Conservation (phyloP, 768 basidiomycete genomes). For the Clitopilus passeckerianus region DNA sequence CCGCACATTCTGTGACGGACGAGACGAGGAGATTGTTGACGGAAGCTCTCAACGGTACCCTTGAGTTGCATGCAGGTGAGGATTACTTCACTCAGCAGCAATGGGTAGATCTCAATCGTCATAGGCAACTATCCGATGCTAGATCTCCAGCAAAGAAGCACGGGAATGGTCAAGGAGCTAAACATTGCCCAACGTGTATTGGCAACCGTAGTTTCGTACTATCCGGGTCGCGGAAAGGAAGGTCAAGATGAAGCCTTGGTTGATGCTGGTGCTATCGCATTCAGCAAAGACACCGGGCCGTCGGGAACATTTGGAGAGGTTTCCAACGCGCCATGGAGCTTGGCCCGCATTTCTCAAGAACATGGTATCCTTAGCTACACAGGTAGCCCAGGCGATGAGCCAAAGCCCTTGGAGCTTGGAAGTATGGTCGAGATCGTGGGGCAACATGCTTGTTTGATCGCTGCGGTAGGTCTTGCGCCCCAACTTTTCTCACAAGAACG, state of each 20-base stretch:
- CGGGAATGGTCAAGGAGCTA: constrained; percentile 50
- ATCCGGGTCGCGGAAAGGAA: constrained; percentile 58
- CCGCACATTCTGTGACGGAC: constrained; percentile 71
- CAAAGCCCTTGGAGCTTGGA: constrained; percentile 42
- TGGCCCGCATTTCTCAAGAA: constrained; percentile 71
- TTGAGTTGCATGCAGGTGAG: constrained; percentile 77
- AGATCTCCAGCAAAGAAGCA: constrained; percentile 82
- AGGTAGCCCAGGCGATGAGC: constrained; percentile 15
- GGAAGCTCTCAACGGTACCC: constrained; percentile 45
- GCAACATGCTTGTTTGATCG: constrained; percentile 82
- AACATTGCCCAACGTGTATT: constrained; percentile 65
- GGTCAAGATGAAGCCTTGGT: constrained; percentile 71
- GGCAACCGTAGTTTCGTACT: constrained; percentile 74
- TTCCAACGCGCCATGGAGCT: constrained; percentile 56
- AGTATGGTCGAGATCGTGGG: constrained; percentile 69
- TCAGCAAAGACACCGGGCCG: constrained; percentile 83
- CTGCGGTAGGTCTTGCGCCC: constrained; percentile 41
- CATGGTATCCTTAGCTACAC: constrained; percentile 63
- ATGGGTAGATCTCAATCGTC: background rate
- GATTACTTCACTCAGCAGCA: background rate
- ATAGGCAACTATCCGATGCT: constrained; percentile 77
- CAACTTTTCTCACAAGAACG: background rate
- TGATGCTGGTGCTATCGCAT: constrained; percentile 81
- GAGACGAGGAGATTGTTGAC: constrained; percentile 40
- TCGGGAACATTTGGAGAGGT: constrained; percentile 70